Evolutionary conservation across 192 early-diverging fungal species (phyloP).

Genomic region (Podila horticola): DNA sequence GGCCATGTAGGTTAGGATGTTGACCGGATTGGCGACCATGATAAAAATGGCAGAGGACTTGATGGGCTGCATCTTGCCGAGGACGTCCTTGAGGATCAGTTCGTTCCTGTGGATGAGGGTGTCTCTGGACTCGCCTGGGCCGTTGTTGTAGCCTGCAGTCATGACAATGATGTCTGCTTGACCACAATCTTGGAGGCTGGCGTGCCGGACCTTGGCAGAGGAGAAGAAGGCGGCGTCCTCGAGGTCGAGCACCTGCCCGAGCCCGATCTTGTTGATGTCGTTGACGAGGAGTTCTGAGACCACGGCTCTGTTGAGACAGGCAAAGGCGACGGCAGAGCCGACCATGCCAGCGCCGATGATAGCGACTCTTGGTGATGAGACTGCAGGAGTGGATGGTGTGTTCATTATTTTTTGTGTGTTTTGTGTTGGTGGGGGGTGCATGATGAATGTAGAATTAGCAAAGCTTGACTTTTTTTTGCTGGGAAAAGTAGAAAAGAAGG

Average conservation of each 20-base stretch:
- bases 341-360: conserved; percentile 81
- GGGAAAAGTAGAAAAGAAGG: neutral
- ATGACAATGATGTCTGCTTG: conserved; percentile 84
- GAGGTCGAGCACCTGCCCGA: conserved; percentile 81
- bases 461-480: neutral
- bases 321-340: conserved; percentile 76
- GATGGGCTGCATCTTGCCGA: conserved; percentile 76
- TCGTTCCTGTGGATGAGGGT: conserved; percentile 70
- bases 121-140: conserved; percentile 74
- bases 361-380: conserved; percentile 51
- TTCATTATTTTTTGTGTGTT: neutral
- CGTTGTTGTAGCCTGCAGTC: conserved; percentile 83
- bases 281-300: conserved; percentile 74
- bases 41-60: conserved; percentile 74
- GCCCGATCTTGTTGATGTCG: conserved; percentile 68
- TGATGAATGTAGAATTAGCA: neutral
- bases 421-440: no score
- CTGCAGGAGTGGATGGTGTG: neutral
- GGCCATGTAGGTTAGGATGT: conserved; percentile 82
- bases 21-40: conserved; percentile 82
- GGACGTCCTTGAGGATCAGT: conserved; percentile 73
- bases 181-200: conserved; percentile 68
- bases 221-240: conserved; percentile 76
- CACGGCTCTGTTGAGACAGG: conserved; percentile 70
- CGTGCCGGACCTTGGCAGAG: conserved; percentile 50